Conservation (phyloP, 2,329 filamentous ascomycete species). For the Coniella lustricola region DNA sequence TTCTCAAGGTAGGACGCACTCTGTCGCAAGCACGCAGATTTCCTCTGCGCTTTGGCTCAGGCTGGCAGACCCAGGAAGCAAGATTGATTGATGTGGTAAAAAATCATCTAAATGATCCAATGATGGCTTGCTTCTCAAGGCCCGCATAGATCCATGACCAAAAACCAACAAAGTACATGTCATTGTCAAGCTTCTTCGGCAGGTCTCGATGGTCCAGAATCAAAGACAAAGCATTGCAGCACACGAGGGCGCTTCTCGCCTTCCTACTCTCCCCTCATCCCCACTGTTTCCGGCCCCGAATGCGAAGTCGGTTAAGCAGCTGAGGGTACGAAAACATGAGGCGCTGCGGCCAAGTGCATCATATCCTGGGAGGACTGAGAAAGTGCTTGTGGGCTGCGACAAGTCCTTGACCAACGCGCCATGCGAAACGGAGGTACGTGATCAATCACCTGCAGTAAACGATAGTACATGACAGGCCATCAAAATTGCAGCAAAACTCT, state of each 20-base stretch:
- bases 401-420: neutral
- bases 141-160: neutral
- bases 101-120: neutral
- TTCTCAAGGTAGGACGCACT: neutral
- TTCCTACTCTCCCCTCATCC: neutral
- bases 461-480: conserved; percentile 1
- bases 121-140: neutral
- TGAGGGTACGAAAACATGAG: neutral
- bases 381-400: neutral
- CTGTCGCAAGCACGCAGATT: neutral
- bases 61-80: neutral
- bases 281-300: neutral
- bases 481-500: neutral
- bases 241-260: too few relatives aligned
- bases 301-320: neutral
- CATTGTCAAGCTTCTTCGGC: neutral
- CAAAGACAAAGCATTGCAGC: neutral
- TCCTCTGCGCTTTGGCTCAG: neutral
- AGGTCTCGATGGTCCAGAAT: neutral
- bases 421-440: neutral
- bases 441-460: conserved; percentile 6
- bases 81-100: neutral
- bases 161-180: neutral
- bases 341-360: neutral
- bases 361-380: neutral